Conservation (phyloP, 78 protist species). For the Chrysochromulina parva region DNA sequence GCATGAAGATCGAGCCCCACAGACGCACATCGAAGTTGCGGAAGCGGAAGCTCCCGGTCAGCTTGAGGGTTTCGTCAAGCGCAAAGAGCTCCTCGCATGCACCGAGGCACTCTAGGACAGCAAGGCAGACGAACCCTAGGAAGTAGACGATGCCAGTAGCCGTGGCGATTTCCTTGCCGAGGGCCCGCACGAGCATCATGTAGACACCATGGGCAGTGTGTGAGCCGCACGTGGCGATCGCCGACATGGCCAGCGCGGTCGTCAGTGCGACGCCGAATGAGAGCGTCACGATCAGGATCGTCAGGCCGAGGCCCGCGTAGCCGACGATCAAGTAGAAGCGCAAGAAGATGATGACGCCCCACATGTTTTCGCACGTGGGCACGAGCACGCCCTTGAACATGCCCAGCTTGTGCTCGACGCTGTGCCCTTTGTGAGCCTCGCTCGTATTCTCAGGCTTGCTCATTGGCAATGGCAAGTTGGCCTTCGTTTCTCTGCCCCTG, state of each 20-base stretch:
- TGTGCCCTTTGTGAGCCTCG: too few relatives aligned
- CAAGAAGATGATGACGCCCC: conserved; percentile 56
- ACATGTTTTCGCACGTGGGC: conserved; percentile 13
- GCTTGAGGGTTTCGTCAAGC: too few relatives aligned
- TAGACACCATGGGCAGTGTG: not conserved
- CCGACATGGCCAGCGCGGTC: conserved; percentile 54
- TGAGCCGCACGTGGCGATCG: conserved; percentile 56
- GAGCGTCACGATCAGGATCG: not conserved
- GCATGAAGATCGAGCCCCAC: conserved; percentile 7
- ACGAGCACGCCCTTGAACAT: not conserved
- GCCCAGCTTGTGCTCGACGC: not conserved
- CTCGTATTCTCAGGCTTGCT: too few relatives aligned
- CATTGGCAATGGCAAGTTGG: too few relatives aligned
- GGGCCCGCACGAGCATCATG: not conserved
- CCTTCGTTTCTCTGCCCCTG: too few relatives aligned
- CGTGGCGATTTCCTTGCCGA: not conserved
- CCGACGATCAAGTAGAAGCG: conserved; percentile 35
- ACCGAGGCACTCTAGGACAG: conserved; percentile 32
- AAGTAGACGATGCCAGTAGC: conserved; percentile 3
- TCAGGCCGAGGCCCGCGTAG: conserved; percentile 23
- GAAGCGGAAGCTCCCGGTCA: not conserved
- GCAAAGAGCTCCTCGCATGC: not conserved
- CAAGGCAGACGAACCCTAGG: conserved; percentile 22
- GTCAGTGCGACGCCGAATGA: conserved; percentile 7
- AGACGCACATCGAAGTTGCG: not conserved